phyloP scores from a whole-genome alignment of 2,329 filamentous ascomycete genomes.

The Mariannaea elegans region DNA sequence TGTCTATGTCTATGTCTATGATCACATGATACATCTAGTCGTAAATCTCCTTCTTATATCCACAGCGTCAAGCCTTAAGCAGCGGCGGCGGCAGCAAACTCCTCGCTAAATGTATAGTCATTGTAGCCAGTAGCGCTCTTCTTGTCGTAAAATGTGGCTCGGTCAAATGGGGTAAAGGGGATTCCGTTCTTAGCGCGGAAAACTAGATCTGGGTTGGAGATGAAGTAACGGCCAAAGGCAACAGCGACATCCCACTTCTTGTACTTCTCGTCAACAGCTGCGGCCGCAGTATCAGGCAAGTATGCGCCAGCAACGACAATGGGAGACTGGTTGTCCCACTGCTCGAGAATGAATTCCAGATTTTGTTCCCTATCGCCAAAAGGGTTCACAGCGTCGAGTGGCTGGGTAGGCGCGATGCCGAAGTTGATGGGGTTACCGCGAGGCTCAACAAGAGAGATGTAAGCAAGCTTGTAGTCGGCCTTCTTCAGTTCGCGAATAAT shows the following conservation, averaged over 20 bases:
- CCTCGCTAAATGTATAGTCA: constrained; percentile 41
- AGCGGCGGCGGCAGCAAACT: too few relatives aligned
- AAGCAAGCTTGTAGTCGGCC: constrained; percentile 41
- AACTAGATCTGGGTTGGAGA: constrained; percentile 48
- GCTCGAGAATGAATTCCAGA: constrained; percentile 43
- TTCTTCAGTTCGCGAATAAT: constrained; percentile 40
- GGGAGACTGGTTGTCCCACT: constrained; percentile 45
- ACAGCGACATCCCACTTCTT: constrained; percentile 40
- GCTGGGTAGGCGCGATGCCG: constrained; percentile 31
- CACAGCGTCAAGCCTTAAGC: too few relatives aligned
- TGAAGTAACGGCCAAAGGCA: constrained; percentile 47
- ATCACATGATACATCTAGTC: too few relatives aligned
- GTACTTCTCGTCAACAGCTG: constrained; percentile 36
- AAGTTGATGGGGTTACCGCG: constrained; percentile 47
- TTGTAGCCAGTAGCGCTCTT: constrained; percentile 40
- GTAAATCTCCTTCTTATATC: too few relatives aligned
- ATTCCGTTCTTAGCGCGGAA: constrained; percentile 51
- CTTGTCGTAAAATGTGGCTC: constrained; percentile 50
- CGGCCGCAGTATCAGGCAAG: constrained; percentile 33
- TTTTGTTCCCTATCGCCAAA: constrained; percentile 44
- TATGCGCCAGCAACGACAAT: constrained; percentile 46
- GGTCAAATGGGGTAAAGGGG: constrained; percentile 48
- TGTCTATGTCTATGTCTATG: too few relatives aligned
- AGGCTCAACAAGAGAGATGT: constrained; percentile 50
- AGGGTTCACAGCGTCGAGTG: constrained; percentile 10